Percentiles rank a stretch among this genome's conserved stretches.
phyloP scores from a whole-genome alignment of 305 asterid genomes.

The Rubia tinctorum region DNA sequence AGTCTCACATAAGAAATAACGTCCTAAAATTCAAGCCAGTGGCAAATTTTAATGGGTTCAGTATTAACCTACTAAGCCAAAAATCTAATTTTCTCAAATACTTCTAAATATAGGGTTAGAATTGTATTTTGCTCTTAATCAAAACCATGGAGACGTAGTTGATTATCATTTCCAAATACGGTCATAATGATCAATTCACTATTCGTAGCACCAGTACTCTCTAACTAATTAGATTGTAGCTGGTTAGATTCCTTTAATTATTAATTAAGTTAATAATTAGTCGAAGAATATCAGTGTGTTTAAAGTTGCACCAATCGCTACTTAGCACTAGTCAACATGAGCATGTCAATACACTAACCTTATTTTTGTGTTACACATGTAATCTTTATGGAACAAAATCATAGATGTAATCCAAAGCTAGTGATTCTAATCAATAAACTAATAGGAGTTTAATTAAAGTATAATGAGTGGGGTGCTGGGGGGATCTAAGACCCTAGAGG shows the following conservation, averaged over 20 bases:
- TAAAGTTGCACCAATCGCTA: constrained; percentile 12
- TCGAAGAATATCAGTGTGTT: constrained; percentile 26
- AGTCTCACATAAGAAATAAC: too few relatives aligned
- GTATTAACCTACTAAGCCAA: too few relatives aligned
- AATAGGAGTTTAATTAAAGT: not conserved
- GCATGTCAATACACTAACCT: constrained; percentile 33
- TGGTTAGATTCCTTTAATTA: not conserved
- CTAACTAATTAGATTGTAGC: not conserved
- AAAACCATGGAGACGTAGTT: constrained; percentile 21
- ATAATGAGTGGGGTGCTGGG: constrained; percentile 26
- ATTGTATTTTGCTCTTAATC: not conserved
- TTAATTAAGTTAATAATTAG: constrained; percentile 16
- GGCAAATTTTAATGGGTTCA: too few relatives aligned
- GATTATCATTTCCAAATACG: not conserved
- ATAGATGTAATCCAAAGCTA: constrained; percentile 4
- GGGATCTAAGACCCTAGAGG: constrained; percentile 26
- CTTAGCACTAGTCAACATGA: constrained; percentile 13
- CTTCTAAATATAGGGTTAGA: too few relatives aligned
- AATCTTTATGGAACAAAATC: not conserved
- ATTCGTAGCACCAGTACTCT: not conserved
- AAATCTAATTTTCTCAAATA: too few relatives aligned
- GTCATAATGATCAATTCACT: not conserved
- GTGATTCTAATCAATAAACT: constrained; percentile 4
- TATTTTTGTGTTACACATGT: constrained; percentile 26
- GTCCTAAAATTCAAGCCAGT: too few relatives aligned